phyloP scores from a whole-genome alignment of 495 filamentous ascomycete genomes.

The Daldinia concentrica region DNA sequence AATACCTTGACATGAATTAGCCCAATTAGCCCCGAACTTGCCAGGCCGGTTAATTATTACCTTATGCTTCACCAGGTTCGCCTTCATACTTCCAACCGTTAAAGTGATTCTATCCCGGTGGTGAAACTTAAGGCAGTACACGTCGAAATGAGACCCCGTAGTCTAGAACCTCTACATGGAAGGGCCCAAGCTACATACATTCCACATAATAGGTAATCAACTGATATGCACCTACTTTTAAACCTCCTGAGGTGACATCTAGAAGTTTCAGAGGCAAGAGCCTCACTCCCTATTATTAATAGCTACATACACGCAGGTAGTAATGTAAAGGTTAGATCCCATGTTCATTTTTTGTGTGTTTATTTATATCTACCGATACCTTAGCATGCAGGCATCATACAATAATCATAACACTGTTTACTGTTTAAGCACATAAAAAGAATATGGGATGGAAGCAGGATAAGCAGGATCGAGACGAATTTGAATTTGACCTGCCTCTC shows the following conservation, averaged over 20 bases:
- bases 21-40: background rate
- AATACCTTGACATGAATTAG: background rate
- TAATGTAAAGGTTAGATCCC: background rate
- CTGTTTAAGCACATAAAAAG: conserved; percentile 10
- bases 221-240: background rate
- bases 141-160: conserved; percentile 21
- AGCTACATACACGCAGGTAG: background rate
- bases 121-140: conserved; percentile 32
- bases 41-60: background rate
- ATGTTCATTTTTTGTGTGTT: background rate
- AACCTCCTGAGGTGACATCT: conserved; percentile 21
- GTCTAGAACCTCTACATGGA: conserved; percentile 2
- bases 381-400: conserved; percentile 5
- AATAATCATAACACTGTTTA: background rate
- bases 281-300: conserved; percentile 18
- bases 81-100: background rate
- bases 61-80: background rate
- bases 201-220: background rate
- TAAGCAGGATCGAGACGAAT: conserved; percentile 16
- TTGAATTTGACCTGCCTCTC: conserved; percentile 19
- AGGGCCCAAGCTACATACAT: background rate
- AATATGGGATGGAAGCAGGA: conserved; percentile 1
- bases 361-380: conserved; percentile 28
- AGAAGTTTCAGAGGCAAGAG: conserved; percentile 29
- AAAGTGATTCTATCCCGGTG: conserved; percentile 16